Evolutionary conservation across 352 stramenopile species (phyloP).

Genomic region (Phytopythium montanum): DNA sequence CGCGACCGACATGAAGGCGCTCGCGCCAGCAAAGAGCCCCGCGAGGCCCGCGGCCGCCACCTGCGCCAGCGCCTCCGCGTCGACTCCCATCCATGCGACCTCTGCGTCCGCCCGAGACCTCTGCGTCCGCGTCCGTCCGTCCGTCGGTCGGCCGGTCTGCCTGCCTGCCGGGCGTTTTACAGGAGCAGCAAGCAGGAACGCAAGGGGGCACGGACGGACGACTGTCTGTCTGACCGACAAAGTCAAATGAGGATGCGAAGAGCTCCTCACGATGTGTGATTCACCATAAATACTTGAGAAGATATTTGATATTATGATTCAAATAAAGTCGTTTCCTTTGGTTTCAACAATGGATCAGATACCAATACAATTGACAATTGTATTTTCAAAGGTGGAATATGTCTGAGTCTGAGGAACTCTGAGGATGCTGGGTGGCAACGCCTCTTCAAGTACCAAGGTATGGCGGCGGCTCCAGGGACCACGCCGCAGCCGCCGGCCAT

Average conservation of each 20-base stretch:
- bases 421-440: too few species aligned
- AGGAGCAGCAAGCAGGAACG: not conserved
- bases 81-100: slow-evolving; percentile 28
- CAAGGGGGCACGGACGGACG: too few species aligned
- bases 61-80: slow-evolving; percentile 60
- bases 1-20: slow-evolving; percentile 65
- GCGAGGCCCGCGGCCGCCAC: slow-evolving; percentile 52
- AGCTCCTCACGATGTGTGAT: slow-evolving; percentile 3
- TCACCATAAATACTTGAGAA: too few species aligned
- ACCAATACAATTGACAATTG: too few species aligned
- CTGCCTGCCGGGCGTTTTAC: not conserved
- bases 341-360: too few species aligned
- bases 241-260: not conserved
- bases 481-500: not conserved
- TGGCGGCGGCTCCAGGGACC: not conserved
- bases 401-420: too few species aligned
- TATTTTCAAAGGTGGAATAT: too few species aligned
- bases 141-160: not conserved
- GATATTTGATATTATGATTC: too few species aligned
- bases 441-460: not conserved
- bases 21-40: slow-evolving; percentile 64
- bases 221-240: not conserved
- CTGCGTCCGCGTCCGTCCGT: not conserved
- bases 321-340: too few species aligned
- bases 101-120: slow-evolving; percentile 1